These are phyloP conservation scores for Xylaria sp. DNA, from an alignment of 2,329 filamentous ascomycete genomes.

Conservation along the genomic window DNA sequence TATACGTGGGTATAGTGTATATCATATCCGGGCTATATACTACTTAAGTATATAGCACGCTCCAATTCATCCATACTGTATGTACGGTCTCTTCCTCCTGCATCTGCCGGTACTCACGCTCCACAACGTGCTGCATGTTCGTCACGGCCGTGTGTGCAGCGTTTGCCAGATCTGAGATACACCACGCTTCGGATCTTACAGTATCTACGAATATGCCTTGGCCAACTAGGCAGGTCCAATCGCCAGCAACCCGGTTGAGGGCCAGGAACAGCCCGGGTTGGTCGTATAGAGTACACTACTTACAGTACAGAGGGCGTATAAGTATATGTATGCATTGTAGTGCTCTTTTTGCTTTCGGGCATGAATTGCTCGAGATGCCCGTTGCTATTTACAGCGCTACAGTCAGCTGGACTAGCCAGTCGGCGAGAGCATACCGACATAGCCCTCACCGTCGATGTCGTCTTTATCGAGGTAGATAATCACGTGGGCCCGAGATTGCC, in stretches of 20 bases:
- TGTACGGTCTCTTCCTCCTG: constrained; percentile 14
- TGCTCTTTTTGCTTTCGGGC: not conserved
- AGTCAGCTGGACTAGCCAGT: constrained; percentile 16
- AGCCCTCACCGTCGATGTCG: not conserved
- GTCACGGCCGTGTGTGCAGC: not conserved
- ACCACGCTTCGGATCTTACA: not conserved
- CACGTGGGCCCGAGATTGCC: constrained; percentile 15
- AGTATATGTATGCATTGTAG: too few relatives aligned
- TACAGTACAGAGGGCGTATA: too few relatives aligned
- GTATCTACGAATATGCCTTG: not conserved
- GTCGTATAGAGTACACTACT: too few relatives aligned
- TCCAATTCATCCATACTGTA: too few relatives aligned
- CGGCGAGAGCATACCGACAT: constrained; percentile 4
- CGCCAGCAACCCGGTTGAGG: too few relatives aligned
- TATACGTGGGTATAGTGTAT: not conserved
- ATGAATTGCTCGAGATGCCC: not conserved
- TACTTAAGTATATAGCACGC: too few relatives aligned
- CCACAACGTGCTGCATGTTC: constrained; percentile 10
- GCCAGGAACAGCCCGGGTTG: not conserved
- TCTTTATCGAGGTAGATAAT: constrained; percentile 4
- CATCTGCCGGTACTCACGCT: constrained; percentile 18
- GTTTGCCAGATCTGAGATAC: not conserved
- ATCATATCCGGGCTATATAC: not conserved
- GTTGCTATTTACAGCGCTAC: constrained; percentile 10
- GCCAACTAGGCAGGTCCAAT: not conserved